Evolutionary conservation across 768 basidiomycete genomes (phyloP), one percentile per base, ranked within the genome.

Genomic region (Xanthoconium purpureum): DNA sequence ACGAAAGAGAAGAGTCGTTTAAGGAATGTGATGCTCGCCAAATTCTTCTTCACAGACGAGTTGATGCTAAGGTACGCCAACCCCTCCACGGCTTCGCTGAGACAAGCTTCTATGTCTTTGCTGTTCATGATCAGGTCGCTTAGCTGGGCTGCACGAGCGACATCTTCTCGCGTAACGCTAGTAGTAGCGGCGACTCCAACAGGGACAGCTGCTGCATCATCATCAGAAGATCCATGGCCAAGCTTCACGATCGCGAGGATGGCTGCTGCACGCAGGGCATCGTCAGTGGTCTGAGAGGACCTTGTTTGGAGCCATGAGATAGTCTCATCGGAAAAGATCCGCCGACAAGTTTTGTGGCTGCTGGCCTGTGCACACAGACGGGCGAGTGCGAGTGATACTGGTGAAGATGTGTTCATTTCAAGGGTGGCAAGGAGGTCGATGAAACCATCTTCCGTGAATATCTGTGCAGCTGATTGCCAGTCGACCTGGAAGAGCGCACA

Each of bases 401-500:
- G 58, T 3, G 74, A 62, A 4, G 79, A 76, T 3, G 82, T 75
- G 44, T 74, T 75, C n/a, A 89, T 71, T 57, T 95, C 92, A 28
- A 87, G 78, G 14, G 79, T 78, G 66, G 83, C 77, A 50, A 93
- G 71, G 44, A 79, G 78, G 38, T 88, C 84, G 33, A 86, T 62
- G 15, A 87, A 68, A 5, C 84, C 85, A 56, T 90, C 86, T 48
- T 78, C 75, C 37, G 74, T 70, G 54, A 94, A 84, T 51, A 95
- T 83, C 24, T 77, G 62, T 11, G 84, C 76, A 11, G 89, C 92
- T 2, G 83, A 74, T 50, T 79, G 73, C 71, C 84, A 80, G 61
- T 92, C 90, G n/a, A 93, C 83, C 67, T 93, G 90, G 65, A 93
- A 91, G 18, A 95, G 74, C 1, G 89, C 90, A n/a, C 80, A 75